Base-by-base conservation (phyloP, 2,329 filamentous ascomycete genomes). In the Pseudopyrenochaeta lycopersici region DNA sequence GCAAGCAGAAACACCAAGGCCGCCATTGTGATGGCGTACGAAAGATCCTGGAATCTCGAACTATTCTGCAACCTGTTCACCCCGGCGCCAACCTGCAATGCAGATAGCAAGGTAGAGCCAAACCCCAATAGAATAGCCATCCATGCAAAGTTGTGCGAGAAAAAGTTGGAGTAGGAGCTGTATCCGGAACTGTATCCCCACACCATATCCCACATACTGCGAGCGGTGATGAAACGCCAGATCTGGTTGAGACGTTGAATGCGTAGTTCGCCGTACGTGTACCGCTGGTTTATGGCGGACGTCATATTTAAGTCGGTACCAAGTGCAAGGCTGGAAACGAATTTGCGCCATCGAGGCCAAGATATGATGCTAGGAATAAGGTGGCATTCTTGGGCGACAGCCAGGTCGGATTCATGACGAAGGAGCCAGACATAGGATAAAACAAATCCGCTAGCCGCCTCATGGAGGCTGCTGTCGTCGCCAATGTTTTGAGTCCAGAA, bases 251-350 rank as follows among this genome's bases (percentile, higher is more conserved):
- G 60, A 11, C 79, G 73, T 7, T 67, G 66, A 2, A 80, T 66
- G 2, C 79, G 73, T 32, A 81, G 65, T 59, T 81, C 79, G 11
- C 79, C 78, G 54, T 77, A 81, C 7, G 63, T 49, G 59, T 79
- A 82, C 11, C 79, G 74, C 27, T 59, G 56, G 45, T 71, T 73
- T 35, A 79, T 66, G n/a, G n/a, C n/a, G n/a, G n/a, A n/a, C n/a
- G n/a, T n/a, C n/a, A n/a, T n/a, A 4, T 58, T 43, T 18, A 20
- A 29, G 9, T 54, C 15, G 12, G 50, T 52, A 1, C 43, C 21
- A 11, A 33, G 21, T 30, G 59, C 27, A 27, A 62, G 46, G 11
- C 54, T 56, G 7, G 51, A 33, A 4, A 56, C 2, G 21, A 65
- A 57, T 12, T 53, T 39, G 11, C 42, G 39, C 62, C 59, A 64